Evolutionary conservation across 371 early-diverging fungal species (phyloP), one percentile per base, ranked within the genome.

Genomic region (Lichtheimia ornata): DNA sequence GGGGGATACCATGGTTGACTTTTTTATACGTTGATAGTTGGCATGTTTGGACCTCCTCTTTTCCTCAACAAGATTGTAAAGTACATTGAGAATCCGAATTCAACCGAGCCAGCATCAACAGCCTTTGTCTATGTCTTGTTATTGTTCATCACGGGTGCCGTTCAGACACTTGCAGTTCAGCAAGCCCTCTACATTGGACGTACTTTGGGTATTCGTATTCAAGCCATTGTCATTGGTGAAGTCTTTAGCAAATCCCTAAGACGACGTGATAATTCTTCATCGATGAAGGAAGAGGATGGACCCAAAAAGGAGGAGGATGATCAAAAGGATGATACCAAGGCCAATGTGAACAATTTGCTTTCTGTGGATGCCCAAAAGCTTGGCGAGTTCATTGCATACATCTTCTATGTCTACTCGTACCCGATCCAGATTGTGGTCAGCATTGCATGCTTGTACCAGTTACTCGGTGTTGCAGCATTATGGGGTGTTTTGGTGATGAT

Each of bases 391-490:
- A 66, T 70, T 47, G 82, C 82, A 2, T 85, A 83, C 40, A 56
- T 83, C 15, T 81, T 80, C 24, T 82, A 82, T 11, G 56, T 88
- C n/a, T 88, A 88, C 57, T 79, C 81, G 11, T 77, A 75, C 50
- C 87, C 87, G 4, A 56, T 89, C 12, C 84, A 85, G 59, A 79
- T 88, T 22, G 24, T 72, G 1, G 56, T 90, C 20, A 84, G 88
- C 22, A 72, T 85, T n/a, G 77, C 83, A 68, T 79, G 83, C 61
- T 65, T 92, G 54, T 86, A 87, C 60, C 70, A 72, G 55, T 69
- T 88, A 20, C 70, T 92, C 35, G 92, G 92, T 22, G 61, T 67
- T 4, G 70, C 90, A 9, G 81, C 90, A 20, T 56, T 91, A 20
- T 82, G 80, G 53, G 91, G 92, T 28, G 79, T 91, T 2, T 61